These are phyloP conservation scores for Clathrospora elynae DNA, from an alignment of 2,329 filamentous ascomycete species.

Conservation along the genomic window DNA sequence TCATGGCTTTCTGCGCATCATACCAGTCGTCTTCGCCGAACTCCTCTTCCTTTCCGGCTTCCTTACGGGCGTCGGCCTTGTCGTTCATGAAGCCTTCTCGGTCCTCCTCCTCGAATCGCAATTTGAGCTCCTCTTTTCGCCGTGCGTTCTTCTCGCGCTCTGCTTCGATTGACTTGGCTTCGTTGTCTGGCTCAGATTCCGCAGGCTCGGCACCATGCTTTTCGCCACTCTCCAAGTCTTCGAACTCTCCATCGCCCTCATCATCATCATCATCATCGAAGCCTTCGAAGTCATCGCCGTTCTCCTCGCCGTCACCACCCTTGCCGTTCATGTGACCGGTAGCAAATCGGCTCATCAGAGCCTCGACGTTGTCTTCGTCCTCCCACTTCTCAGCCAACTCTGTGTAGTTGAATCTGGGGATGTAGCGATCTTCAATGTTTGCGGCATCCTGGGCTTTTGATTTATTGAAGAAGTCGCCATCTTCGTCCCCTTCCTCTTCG, in stretches of 20 bases:
- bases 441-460: conserved; percentile 56
- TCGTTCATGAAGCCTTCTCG: conserved; percentile 94
- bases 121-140: conserved; percentile 90
- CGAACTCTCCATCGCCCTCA: conserved; percentile 78
- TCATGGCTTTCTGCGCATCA: conserved; percentile 89
- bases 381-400: conserved; percentile 86
- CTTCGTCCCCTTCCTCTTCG: conserved; percentile 64
- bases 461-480: conserved; percentile 68
- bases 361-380: conserved; percentile 75
- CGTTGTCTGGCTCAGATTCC: conserved; percentile 50
- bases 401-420: conserved; percentile 80
- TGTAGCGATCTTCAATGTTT: conserved; percentile 72
- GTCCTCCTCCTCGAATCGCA: conserved; percentile 96
- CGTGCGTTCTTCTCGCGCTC: conserved; percentile 90
- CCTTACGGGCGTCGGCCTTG: conserved; percentile 75
- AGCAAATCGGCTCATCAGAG: conserved; percentile 75
- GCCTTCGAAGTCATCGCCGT: conserved; percentile 62
- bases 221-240: conserved; percentile 82
- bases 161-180: conserved; percentile 69
- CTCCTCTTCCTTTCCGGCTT: conserved; percentile 71
- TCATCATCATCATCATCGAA: conserved; percentile 64
- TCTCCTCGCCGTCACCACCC: conserved; percentile 41
- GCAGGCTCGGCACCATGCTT: conserved; percentile 53
- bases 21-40: conserved; percentile 99
- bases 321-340: conserved; percentile 64